Conservation (phyloP, 164 flowering plant genomes). For the Stephania cephalantha region DNA sequence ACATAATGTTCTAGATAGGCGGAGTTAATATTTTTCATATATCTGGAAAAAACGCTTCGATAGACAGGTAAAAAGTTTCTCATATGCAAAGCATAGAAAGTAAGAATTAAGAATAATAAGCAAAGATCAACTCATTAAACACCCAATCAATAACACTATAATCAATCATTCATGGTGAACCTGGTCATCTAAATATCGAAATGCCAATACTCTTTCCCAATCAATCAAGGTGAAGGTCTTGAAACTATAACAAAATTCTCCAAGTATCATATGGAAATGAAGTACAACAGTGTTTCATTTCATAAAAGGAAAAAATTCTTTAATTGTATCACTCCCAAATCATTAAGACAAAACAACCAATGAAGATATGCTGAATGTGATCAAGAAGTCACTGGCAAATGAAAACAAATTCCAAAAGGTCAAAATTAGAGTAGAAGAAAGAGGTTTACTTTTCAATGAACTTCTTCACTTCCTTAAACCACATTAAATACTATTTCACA, state of each 20-base stretch:
- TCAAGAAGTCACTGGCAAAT: background rate
- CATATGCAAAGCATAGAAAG: too few relatives aligned
- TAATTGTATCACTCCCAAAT: background rate
- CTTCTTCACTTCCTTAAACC: slow-evolving; percentile 77
- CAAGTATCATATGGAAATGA: background rate
- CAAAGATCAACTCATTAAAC: too few relatives aligned
- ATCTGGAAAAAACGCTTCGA: too few relatives aligned
- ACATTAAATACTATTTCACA: slow-evolving; percentile 56
- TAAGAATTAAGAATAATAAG: too few relatives aligned
- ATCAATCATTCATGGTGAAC: too few relatives aligned
- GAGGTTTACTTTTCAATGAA: slow-evolving; percentile 44
- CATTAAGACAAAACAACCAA: background rate
- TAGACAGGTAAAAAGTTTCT: too few relatives aligned
- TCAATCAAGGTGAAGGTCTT: background rate
- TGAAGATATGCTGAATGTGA: background rate
- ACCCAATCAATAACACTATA: too few relatives aligned
- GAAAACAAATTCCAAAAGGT: background rate
- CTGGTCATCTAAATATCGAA: too few relatives aligned
- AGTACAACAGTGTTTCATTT: background rate
- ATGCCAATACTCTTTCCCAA: too few relatives aligned
- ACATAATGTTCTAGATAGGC: too few relatives aligned
- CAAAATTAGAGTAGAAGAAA: background rate
- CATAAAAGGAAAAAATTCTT: background rate
- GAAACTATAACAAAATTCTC: background rate
- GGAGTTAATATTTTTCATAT: too few relatives aligned